These are phyloP conservation scores for Saitoella complicata DNA, from an alignment of 805 yeast genomes.

Conservation along the genomic window DNA sequence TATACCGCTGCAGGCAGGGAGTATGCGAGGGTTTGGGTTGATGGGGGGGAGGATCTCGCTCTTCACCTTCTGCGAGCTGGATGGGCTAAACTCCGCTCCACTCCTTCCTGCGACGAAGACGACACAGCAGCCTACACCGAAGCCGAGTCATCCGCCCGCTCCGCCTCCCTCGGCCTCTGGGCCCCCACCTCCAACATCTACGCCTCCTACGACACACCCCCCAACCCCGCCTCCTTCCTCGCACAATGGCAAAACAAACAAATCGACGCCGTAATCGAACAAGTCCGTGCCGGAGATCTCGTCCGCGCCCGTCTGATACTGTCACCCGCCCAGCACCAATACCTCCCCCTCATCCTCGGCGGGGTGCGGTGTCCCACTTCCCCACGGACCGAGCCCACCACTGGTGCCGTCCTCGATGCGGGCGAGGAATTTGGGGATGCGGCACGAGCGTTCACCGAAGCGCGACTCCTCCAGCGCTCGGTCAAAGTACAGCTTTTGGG, in stretches of 20 bases:
- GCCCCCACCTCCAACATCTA: slow-evolving; percentile 3
- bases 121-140: no score
- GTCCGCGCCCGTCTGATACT: slow-evolving; percentile 42
- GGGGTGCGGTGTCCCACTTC: slow-evolving; percentile 64
- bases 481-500: slow-evolving; percentile 46
- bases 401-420: slow-evolving; percentile 22
- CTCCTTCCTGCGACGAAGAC: no score
- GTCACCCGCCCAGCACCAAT: slow-evolving; percentile 34
- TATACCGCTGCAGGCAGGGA: slow-evolving; percentile 29
- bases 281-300: slow-evolving; percentile 65
- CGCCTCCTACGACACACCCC: slow-evolving; percentile 15
- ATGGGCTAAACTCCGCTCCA: no score
- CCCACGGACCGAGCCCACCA: slow-evolving; percentile 26
- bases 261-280: slow-evolving; percentile 49
- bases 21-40: no score
- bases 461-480: slow-evolving; percentile 43
- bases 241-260: slow-evolving; percentile 27
- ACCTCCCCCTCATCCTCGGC: slow-evolving; percentile 48
- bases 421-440: slow-evolving; percentile 42
- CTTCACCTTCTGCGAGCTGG: no score
- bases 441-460: slow-evolving; percentile 48
- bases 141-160: slow-evolving; percentile 35
- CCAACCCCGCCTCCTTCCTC: slow-evolving; percentile 19
- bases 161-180: slow-evolving; percentile 46
- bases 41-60: no score